Base-by-base conservation (phyloP, 768 basidiomycete species). In the Trametes punicea region DNA sequence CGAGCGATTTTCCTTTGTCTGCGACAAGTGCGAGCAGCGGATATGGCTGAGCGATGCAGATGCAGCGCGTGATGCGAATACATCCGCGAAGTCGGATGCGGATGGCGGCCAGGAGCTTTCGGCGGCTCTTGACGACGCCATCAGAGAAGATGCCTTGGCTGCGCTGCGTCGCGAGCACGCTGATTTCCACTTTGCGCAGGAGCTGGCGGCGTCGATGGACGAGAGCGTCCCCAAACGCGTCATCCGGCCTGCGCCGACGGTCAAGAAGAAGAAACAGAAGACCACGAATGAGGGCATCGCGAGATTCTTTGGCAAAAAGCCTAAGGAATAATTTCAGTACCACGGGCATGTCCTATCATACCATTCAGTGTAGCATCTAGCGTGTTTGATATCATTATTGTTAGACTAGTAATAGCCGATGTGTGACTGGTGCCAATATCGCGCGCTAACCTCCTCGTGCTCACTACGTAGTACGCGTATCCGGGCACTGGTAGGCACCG, bases 141-240 rank as follows among this genome's bases (percentile, higher is more conserved):
- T 70, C 46, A 59, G 64, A 60, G 57, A 67, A 70, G 54, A 65
- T 65, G 63, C 74, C 18, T 62, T 86, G 33, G 73, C 69, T 6
- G 70, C 70, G 56, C 65, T 82, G 52, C 76, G 75, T 51, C 62
- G 79, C 69, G 95, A 97, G 66, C 95, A 98, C 63, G 79, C 82
- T 31, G 95, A 97, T 71, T 97, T 83, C 69, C 95, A 98, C 69
- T 84, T 93, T 62, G 94, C 95, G 1, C 77, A 85, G 64, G 87
- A 91, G 52, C 67, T 98, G 47, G 79, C 85, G 20, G 77, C 77
- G 23, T 73, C 76, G 50, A 55, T 71, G 47, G 68, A 66, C 44
- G 64, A 61, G 30, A 60, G 55, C 33, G 45, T 40, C 49, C 57
- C 47, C 49, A 65, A 51, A 62, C 59, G 62, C 46, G 63, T 62